A percentile compares a stretch with the other conserved stretches of the same genome.
Conservation (phyloP, 495 filamentous ascomycete species). For the Amphirosellinia nigrospora region DNA sequence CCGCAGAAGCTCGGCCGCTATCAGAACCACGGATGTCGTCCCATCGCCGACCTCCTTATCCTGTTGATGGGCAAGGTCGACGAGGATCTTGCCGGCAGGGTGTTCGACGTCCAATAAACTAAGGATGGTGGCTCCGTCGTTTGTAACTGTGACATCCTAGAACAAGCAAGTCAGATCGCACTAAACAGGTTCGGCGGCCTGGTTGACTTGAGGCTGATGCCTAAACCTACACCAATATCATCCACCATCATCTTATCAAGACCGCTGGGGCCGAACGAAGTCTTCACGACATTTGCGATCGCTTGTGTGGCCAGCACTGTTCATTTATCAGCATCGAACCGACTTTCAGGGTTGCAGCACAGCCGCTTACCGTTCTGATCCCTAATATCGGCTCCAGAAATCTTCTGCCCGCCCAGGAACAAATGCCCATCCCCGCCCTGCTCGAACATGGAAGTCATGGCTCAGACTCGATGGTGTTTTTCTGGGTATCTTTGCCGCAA, state of each 20-base stretch:
- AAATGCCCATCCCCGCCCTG: constrained; percentile 87
- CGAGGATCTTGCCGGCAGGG: constrained; percentile 96
- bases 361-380: constrained; percentile 84
- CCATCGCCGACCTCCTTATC: constrained; percentile 99
- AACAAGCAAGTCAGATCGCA: constrained; percentile 28
- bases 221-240: constrained; percentile 83
- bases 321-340: constrained; percentile 35
- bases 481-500: not conserved
- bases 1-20: constrained; percentile 92
- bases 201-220: not conserved
- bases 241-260: constrained; percentile 99
- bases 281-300: constrained; percentile 98
- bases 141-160: constrained; percentile 97
- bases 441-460: constrained; percentile 89
- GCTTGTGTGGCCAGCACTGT: constrained; percentile 92
- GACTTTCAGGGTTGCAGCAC: not conserved
- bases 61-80: constrained; percentile 97
- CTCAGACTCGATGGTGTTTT: constrained; percentile 26
- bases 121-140: constrained; percentile 97
- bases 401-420: constrained; percentile 93
- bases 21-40: constrained; percentile 96
- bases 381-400: constrained; percentile 91
- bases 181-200: not conserved
- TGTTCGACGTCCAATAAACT: constrained; percentile 95
- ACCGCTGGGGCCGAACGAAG: constrained; percentile 95